Base-by-base conservation (phyloP, 495 filamentous ascomycete species). In the Cryomyces antarcticus region DNA sequence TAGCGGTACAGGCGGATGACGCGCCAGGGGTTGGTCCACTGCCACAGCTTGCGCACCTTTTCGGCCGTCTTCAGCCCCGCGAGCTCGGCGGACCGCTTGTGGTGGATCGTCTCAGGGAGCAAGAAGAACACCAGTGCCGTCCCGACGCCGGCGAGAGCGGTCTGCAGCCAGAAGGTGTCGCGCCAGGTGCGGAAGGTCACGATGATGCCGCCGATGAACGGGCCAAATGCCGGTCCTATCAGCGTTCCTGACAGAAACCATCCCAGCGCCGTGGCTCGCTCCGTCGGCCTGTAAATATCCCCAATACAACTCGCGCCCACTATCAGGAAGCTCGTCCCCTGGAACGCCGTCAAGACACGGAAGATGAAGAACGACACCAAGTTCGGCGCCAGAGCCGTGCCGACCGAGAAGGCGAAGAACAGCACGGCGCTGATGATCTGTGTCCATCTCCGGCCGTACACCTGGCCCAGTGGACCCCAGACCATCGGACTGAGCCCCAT, bases 101-200 rank as follows among this genome's bases (percentile, higher is more conserved):
- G 63, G 42, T 75, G 69, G 46, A 78, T 75, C 4, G 78, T 84
- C 52, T 84, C 79, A 1, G 78, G 79, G 31, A 80, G 65, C 31
- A 80, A 61, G 47, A 76, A 68, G 52, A 70, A 68, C n/a, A 78
- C 67, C 0, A 73, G 65, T 4, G 77, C n/a, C 4, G 65, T 60
- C 7, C 69, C 73, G 7, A 66, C 17, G 5, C 69, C 76, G 3
- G 68, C 71, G 0, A 84, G 61, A 0, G 67, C 77, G 7, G 74
- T 68, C 51, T 82, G 77, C 10, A 82, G 66, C 72, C 77, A 82
- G 62, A 82, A 82, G 30, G 82, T 76, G 31, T 67, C 68, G 29
- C 77, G 58, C 79, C 79, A 84, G 5, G 70, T 68, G 11, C 65
- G 60, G 57, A 71, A 82, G 0, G 74, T 82, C 11, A 82, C 75